Percentiles rank a stretch among this genome's conserved stretches.
Conservation (phyloP, 495 filamentous ascomycete genomes). For the Aspergillus steynii region DNA sequence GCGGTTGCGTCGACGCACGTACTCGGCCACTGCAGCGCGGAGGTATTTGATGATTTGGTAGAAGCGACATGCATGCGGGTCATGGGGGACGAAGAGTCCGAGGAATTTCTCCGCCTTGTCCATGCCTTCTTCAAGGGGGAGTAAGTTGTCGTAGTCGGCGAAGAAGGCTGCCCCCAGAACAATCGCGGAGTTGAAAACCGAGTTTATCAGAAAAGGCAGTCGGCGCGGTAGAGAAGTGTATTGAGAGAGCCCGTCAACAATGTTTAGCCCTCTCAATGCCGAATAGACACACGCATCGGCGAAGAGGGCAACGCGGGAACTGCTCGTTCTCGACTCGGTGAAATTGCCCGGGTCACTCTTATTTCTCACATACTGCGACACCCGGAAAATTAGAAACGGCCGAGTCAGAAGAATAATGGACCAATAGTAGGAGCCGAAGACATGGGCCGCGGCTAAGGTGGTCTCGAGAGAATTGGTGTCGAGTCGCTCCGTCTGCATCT, state of each 20-base stretch:
- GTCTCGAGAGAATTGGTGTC: slow-evolving; percentile 48
- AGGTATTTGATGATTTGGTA: slow-evolving; percentile 66
- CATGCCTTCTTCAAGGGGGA: slow-evolving; percentile 55
- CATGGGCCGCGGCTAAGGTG: slow-evolving; percentile 64
- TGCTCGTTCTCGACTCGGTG: slow-evolving; percentile 27
- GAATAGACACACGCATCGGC: slow-evolving; percentile 71
- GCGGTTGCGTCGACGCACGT: slow-evolving; percentile 37
- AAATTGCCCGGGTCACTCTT: slow-evolving; percentile 28
- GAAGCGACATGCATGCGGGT: slow-evolving; percentile 65
- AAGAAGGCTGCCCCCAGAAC: slow-evolving; percentile 71
- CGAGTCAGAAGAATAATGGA: slow-evolving; percentile 68
- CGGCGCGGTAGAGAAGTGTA: slow-evolving; percentile 63
- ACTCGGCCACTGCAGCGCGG: slow-evolving; percentile 52
- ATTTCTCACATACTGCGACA: slow-evolving; percentile 46
- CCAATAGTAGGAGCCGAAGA: slow-evolving; percentile 70
- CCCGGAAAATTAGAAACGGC: slow-evolving; percentile 65
- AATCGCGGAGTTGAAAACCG: slow-evolving; percentile 70
- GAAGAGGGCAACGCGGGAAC: slow-evolving; percentile 59
- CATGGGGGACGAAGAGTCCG: slow-evolving; percentile 58
- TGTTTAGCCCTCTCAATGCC: slow-evolving; percentile 64
- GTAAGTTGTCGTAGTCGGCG: slow-evolving; percentile 59
- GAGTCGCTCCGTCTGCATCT: slow-evolving; percentile 35
- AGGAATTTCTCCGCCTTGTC: slow-evolving; percentile 61
- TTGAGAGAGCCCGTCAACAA: slow-evolving; percentile 58
- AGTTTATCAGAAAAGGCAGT: slow-evolving; percentile 72